Percentiles rank a stretch among this genome's conserved stretches.
These are phyloP conservation scores for Leptodermis oblonga DNA, from an alignment of 257 asterid species.

Conservation along the genomic window DNA sequence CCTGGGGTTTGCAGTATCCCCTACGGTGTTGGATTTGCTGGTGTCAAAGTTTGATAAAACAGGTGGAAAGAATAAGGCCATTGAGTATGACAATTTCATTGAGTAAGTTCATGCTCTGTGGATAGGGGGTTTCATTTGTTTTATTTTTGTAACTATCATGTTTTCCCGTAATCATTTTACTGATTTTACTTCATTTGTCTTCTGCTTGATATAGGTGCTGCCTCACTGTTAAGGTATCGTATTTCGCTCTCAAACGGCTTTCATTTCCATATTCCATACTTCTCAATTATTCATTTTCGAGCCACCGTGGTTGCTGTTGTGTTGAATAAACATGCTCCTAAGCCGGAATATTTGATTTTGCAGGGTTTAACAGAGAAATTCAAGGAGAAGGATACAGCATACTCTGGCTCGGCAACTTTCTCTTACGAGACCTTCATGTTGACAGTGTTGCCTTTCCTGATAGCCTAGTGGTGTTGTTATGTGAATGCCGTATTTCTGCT, in stretches of 20 bases:
- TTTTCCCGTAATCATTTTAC: not conserved
- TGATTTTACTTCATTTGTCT: not conserved
- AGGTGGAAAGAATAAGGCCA: constrained; percentile 76
- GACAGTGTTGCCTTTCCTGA: constrained; percentile 77
- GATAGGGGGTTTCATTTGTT: not conserved
- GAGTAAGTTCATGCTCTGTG: constrained; percentile 48
- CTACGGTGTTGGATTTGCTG: constrained; percentile 62
- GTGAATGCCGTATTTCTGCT: not conserved
- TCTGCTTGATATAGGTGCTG: constrained; percentile 66
- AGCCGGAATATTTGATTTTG: constrained; percentile 16
- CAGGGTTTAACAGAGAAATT: constrained; percentile 96
- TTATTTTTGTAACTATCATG: not conserved
- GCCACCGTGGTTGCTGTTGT: not conserved
- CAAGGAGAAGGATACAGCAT: constrained; percentile 80
- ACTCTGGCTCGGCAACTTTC: constrained; percentile 78
- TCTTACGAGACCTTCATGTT: constrained; percentile 80
- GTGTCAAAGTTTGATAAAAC: constrained; percentile 85
- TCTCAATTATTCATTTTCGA: not conserved
- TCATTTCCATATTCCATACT: not conserved
- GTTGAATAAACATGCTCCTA: not conserved
- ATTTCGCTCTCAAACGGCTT: not conserved
- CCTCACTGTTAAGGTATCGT: constrained; percentile 80
- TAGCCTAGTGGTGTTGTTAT: constrained; percentile 40
- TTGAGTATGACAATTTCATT: constrained; percentile 92
- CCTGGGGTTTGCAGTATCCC: constrained; percentile 78